Percentiles rank a stretch among this genome's conserved stretches.
Evolutionary conservation across 495 filamentous ascomycete species (phyloP).

Genomic region (Clavariopsis aquatica): DNA sequence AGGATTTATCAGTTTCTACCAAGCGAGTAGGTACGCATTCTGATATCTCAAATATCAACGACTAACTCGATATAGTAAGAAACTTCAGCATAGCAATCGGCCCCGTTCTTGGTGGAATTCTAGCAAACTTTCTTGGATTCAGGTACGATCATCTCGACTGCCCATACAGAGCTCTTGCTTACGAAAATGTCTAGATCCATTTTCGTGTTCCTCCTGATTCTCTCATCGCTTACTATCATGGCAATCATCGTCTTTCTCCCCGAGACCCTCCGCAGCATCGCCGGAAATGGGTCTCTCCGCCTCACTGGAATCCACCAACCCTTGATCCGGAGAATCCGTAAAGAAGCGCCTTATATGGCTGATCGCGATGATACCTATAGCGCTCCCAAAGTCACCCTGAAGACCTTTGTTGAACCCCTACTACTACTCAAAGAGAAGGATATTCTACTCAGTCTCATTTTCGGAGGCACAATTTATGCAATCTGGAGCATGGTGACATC

Average conservation of each 20-base stretch:
- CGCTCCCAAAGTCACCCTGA: background rate
- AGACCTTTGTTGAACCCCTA: conserved; percentile 39
- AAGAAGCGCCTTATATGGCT: conserved; percentile 6
- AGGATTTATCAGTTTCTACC: conserved; percentile 20
- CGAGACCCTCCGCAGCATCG: conserved; percentile 27
- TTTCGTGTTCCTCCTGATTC: conserved; percentile 16
- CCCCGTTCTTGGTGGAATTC: conserved; percentile 20
- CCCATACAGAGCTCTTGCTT: background rate
- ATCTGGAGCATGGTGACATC: conserved; percentile 58
- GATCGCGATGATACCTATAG: conserved; percentile 17
- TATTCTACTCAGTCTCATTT: conserved; percentile 50
- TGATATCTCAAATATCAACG: background rate
- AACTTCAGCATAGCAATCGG: conserved; percentile 23
- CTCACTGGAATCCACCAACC: conserved; percentile 21
- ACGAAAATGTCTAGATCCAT: conserved; percentile 13
- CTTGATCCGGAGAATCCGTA: background rate
- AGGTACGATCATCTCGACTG: background rate
- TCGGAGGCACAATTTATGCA: conserved; percentile 52
- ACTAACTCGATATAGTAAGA: background rate
- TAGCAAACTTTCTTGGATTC: conserved; percentile 18
- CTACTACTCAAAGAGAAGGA: conserved; percentile 51
- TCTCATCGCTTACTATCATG: conserved; percentile 3
- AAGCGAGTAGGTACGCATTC: conserved; percentile 13
- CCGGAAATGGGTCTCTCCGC: conserved; percentile 25
- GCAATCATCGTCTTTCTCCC: conserved; percentile 25